Evolutionary conservation across 495 filamentous ascomycete species (phyloP).

Genomic region (Aspergillus carlsbadensis): DNA sequence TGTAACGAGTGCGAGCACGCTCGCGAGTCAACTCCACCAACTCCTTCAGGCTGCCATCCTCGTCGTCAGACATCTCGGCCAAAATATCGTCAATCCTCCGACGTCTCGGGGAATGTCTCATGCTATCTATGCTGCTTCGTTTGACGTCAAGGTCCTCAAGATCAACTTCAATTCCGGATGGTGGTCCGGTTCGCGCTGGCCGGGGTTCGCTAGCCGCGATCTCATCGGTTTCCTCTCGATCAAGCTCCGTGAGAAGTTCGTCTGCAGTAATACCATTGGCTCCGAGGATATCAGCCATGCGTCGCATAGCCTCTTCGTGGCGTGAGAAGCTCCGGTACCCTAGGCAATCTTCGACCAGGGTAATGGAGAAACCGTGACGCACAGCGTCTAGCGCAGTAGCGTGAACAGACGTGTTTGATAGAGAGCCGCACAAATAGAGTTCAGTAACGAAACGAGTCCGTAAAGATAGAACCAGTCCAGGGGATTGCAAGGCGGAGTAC

Average conservation of each 20-base stretch:
- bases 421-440: constrained; percentile 86
- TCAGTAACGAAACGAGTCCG: constrained; percentile 81
- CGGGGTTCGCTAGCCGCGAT: constrained; percentile 30
- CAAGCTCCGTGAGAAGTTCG: constrained; percentile 56
- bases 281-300: constrained; percentile 74
- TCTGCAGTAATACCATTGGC: constrained; percentile 61
- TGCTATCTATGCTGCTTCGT: constrained; percentile 3
- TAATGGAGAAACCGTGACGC: constrained; percentile 79
- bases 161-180: constrained; percentile 38
- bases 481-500: constrained; percentile 85
- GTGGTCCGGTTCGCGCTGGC: constrained; percentile 17
- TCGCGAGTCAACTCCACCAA: constrained; percentile 20
- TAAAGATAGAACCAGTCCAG: constrained; percentile 66
- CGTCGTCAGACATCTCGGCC: constrained; percentile 23
- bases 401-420: constrained; percentile 86
- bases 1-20: constrained; percentile 14
- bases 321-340: constrained; percentile 73
- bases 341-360: constrained; percentile 84
- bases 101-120: neutral
- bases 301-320: constrained; percentile 72
- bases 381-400: constrained; percentile 92
- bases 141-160: constrained; percentile 38
- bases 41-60: constrained; percentile 21
- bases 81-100: constrained; percentile 14
- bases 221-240: constrained; percentile 45